Percentiles rank a stretch among this genome's conserved stretches.
These are phyloP conservation scores for Sonneratia alba DNA, from an alignment of 345 rosid genomes.

Conservation along the genomic window DNA sequence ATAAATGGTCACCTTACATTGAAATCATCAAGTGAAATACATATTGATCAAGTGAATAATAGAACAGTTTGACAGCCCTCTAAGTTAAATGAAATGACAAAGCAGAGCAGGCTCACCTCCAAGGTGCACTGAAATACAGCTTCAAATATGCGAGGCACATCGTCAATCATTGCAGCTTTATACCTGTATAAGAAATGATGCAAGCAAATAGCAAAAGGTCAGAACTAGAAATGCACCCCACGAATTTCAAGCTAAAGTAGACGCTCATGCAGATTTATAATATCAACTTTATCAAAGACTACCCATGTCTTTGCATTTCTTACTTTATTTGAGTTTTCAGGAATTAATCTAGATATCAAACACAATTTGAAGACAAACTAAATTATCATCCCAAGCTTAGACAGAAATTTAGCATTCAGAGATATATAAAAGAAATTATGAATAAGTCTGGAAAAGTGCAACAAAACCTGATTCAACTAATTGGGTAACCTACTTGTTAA, in stretches of 20 bases:
- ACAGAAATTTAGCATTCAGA: neutral
- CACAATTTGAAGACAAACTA: neutral
- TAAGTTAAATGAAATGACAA: neutral
- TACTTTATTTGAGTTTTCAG: neutral
- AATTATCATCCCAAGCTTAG: neutral
- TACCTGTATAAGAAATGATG: slow-evolving; percentile 40
- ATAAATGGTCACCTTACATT: neutral
- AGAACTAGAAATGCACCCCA: neutral
- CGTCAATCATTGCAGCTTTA: slow-evolving; percentile 88
- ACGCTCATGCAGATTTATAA: neutral
- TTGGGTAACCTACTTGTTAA: slow-evolving; percentile 63
- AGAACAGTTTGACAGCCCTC: neutral
- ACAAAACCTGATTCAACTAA: neutral
- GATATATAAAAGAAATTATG: neutral
- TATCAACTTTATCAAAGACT: neutral
- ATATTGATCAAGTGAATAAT: too few species aligned
- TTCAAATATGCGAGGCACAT: slow-evolving; percentile 95
- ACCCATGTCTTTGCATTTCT: neutral
- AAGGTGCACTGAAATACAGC: slow-evolving; percentile 97
- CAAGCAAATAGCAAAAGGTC: neutral
- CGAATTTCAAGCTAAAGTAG: neutral
- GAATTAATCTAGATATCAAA: neutral
- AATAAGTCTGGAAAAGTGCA: neutral
- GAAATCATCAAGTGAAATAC: neutral
- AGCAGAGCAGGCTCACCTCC: slow-evolving; percentile 43